A percentile compares a stretch with the other conserved stretches of the same genome.
Conservation (phyloP, 1,284 basidiomycete species). For the Gastroboletus turbinatus region DNA sequence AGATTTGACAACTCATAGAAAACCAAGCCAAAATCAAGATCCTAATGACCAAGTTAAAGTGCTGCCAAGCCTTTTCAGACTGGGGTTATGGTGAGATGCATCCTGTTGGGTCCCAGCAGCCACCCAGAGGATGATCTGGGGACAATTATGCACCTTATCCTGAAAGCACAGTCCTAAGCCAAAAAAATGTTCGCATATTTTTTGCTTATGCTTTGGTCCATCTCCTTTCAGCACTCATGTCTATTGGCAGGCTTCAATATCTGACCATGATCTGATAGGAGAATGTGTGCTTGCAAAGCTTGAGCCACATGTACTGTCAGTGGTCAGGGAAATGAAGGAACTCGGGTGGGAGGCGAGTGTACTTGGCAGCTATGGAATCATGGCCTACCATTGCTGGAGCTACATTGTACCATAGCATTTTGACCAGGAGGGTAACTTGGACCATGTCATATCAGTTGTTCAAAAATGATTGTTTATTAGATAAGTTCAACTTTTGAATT, state of each 20-base stretch:
- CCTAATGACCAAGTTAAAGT: not conserved
- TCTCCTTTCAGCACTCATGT: not conserved
- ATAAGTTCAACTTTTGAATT: too few species aligned
- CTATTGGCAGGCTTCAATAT: too few species aligned
- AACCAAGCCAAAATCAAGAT: not conserved
- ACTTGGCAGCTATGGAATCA: conserved; percentile 3
- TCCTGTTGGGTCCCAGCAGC: not conserved
- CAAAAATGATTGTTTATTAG: too few species aligned
- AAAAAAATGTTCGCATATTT: not conserved
- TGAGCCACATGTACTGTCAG: not conserved
- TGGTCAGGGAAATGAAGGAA: not conserved
- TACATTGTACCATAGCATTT: not conserved
- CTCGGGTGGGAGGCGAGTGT: not conserved
- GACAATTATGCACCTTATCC: not conserved
- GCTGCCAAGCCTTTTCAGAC: not conserved
- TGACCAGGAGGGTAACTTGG: too few species aligned
- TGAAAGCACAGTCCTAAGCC: not conserved
- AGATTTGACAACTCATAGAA: not conserved
- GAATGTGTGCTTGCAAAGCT: not conserved
- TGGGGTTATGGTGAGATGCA: not conserved
- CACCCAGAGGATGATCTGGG: not conserved
- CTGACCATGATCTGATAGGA: not conserved
- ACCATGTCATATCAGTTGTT: too few species aligned
- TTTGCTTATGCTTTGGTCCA: not conserved
- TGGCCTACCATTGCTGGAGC: conserved; percentile 4